Percentiles rank a stretch among this genome's conserved stretches.
These are phyloP conservation scores for Fusarium falciforme DNA, from an alignment of 2,329 filamentous ascomycete genomes.

Conservation along the genomic window DNA sequence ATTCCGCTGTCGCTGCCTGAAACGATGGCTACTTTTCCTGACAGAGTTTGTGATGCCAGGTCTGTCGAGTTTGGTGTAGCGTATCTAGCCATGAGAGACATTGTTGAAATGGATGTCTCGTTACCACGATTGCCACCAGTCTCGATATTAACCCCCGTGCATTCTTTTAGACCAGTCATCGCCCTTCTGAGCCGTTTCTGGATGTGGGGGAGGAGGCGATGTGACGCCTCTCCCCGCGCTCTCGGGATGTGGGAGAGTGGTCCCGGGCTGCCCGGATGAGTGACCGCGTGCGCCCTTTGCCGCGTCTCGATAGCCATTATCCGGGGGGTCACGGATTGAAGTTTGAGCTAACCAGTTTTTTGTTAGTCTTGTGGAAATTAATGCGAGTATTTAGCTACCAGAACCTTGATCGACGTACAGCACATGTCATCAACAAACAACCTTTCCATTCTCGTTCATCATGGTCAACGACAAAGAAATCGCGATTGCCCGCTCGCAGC, in stretches of 20 bases:
- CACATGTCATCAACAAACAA: background rate
- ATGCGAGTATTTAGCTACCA: background rate
- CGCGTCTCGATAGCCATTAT: background rate
- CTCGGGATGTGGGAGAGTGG: background rate
- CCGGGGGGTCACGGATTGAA: no score
- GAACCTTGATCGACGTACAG: background rate
- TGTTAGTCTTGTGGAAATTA: background rate
- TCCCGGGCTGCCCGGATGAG: background rate
- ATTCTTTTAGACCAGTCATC: background rate
- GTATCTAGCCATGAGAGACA: background rate
- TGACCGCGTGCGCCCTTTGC: background rate
- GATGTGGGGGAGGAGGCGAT: background rate
- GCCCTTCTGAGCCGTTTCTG: background rate
- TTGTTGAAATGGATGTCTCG: background rate
- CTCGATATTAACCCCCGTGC: background rate
- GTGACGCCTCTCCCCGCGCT: background rate
- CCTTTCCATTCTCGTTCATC: background rate
- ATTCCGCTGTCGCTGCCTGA: conserved; percentile 50
- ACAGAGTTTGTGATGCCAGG: conserved; percentile 14
- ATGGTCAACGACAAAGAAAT: conserved; percentile 3
- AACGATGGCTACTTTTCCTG: conserved; percentile 31
- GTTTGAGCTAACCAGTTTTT: background rate
- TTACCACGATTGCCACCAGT: background rate
- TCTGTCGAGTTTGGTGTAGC: conserved; percentile 10
- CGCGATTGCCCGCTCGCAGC: conserved; percentile 4